Percentiles rank a stretch among this genome's conserved stretches.
Conservation (phyloP, 2,329 filamentous ascomycete genomes). For the Stemphylium beticola region DNA sequence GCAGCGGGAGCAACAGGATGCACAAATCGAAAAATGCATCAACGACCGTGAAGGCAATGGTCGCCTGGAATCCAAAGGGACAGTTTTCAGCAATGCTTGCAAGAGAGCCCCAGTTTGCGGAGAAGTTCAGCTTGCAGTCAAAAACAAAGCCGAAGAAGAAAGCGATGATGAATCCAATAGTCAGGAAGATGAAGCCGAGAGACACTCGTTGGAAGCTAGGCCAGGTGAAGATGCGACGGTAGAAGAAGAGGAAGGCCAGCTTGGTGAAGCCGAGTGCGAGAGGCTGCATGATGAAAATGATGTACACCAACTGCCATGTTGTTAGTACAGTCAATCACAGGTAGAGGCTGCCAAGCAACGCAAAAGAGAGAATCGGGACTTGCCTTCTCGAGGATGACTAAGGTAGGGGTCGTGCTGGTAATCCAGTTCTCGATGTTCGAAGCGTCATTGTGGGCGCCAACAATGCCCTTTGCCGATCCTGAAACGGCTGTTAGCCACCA, state of each 20-base stretch:
- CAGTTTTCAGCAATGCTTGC: constrained; percentile 11
- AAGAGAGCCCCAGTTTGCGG: constrained; percentile 10
- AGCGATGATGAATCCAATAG: constrained; percentile 2
- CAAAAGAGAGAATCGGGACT: not conserved
- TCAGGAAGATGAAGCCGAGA: constrained; percentile 1
- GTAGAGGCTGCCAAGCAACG: not conserved
- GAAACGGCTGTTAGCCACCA: not conserved
- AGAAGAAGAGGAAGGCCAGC: constrained; percentile 12
- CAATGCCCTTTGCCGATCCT: constrained; percentile 9
- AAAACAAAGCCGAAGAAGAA: constrained; percentile 15
- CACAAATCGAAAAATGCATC: constrained; percentile 11
- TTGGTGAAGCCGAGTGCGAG: constrained; percentile 10
- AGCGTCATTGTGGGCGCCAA: constrained; percentile 8
- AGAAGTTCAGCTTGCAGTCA: constrained; percentile 10
- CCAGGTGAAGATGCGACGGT: constrained; percentile 11
- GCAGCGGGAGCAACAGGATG: constrained; percentile 10
- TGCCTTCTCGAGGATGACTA: constrained; percentile 9
- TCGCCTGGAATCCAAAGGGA: constrained; percentile 9
- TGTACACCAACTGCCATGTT: constrained; percentile 3
- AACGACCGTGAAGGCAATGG: constrained; percentile 5
- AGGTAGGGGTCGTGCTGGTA: constrained; percentile 3
- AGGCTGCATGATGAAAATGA: constrained; percentile 14
- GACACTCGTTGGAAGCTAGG: constrained; percentile 6
- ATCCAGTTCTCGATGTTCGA: constrained; percentile 8
- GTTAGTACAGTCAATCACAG: not conserved